Base-by-base conservation (phyloP, 371 early-diverging fungal genomes). In the Circinella umbellata region DNA sequence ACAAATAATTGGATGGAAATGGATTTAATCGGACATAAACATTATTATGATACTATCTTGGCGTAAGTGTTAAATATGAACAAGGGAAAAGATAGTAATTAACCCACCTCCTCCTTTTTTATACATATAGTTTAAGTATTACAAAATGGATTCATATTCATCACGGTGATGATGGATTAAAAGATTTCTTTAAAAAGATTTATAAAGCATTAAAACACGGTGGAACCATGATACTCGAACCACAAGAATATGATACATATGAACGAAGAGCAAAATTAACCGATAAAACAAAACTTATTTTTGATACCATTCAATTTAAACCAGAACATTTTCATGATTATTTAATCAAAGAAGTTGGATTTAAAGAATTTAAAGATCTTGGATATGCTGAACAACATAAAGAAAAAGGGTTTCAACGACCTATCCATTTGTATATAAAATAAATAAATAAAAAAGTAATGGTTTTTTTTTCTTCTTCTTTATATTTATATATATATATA, bases 111-210 rank as follows among this genome's bases (percentile, higher is more conserved):
- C n/a, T 11, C 49, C 17, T 49, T 49, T 5, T 49, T 49, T 36
- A 37, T 47, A 37, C 5, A 36, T 11, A 20, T 70, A 83, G 89
- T 0, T 75, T 92, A 42, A 87, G 86, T 53, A 76, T 95, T 15
- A 91, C 92, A 6, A 95, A 94, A 73, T 94, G 94, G 94, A 90
- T 95, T 49, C 96, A 95, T 63, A 73, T 96, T 27, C 86, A 93
- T 67, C 73, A 81, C 38, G 95, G 94, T 0, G 96, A 96, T 73
- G 79, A 80, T 4, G 95, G 93, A 4, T 62, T 96, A n/a, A 83
- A 86, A 62, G 63, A 61, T 5, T 92, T 96, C 60, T 93, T 96
- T 74, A 69, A 77, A 61, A 89, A 89, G 66, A 77, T 86, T 6
- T 90, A 86, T 77, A 67, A 83, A 9, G 76, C 79, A 14, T 73